A percentile compares a stretch with the other conserved stretches of the same genome.
These are phyloP conservation scores for Beauveria sp. DNA, from an alignment of 2,329 filamentous ascomycete species.

Conservation along the genomic window DNA sequence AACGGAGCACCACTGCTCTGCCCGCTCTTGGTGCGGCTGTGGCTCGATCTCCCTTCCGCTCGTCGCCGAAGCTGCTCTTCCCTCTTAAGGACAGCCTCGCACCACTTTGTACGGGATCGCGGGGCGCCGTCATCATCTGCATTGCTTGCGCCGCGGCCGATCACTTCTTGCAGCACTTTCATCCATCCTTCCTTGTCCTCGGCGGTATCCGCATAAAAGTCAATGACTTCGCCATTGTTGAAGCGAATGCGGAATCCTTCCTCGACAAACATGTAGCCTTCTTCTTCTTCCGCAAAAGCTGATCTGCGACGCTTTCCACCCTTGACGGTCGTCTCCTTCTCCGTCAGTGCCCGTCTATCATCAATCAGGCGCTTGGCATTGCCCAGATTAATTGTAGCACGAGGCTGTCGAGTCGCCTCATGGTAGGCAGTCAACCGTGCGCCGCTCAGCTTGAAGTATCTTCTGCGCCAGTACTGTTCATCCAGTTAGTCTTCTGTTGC, in stretches of 20 bases:
- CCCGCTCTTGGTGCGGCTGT: constrained; percentile 50
- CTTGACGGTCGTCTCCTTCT: constrained; percentile 73
- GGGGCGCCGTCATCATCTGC: constrained; percentile 34
- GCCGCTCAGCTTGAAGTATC: constrained; percentile 91
- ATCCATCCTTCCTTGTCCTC: constrained; percentile 93
- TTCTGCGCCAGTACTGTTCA: constrained; percentile 87
- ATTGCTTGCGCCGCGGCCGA: constrained; percentile 46
- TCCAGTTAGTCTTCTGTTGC: constrained; percentile 28
- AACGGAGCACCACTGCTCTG: constrained; percentile 4
- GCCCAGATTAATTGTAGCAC: constrained; percentile 90
- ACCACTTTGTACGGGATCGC: constrained; percentile 53
- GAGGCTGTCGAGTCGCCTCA: constrained; percentile 88
- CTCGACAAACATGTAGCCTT: constrained; percentile 99
- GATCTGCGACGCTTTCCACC: constrained; percentile 79
- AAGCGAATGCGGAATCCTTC: constrained; percentile 98
- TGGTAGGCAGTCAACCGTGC: constrained; percentile 92
- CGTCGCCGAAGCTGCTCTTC: constrained; percentile 52
- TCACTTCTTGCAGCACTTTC: constrained; percentile 69
- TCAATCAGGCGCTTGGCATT: constrained; percentile 93
- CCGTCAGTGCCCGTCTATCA: constrained; percentile 73
- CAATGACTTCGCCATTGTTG: constrained; percentile 95
- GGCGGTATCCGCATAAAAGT: constrained; percentile 90
- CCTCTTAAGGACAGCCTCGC: constrained; percentile 57
- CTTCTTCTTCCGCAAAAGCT: constrained; percentile 94
- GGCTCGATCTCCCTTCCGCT: constrained; percentile 38